Percentiles rank a stretch among this genome's conserved stretches.
phyloP scores from a whole-genome alignment of 2,329 filamentous ascomycete species.

The Neocucurbitaria cava region DNA sequence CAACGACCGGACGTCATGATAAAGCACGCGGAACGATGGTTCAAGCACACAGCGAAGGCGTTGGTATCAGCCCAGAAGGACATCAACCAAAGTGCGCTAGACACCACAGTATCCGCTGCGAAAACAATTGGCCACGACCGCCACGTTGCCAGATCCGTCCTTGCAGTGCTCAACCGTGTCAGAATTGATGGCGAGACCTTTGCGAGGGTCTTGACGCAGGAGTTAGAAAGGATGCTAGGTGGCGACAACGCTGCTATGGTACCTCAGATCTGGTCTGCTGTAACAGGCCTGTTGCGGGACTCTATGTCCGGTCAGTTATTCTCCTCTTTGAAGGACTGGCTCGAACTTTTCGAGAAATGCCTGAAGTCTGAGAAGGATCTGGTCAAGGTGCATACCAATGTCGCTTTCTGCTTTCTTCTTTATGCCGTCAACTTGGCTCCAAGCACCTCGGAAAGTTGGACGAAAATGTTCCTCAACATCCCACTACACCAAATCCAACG shows the following conservation, averaged over 20 bases:
- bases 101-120: constrained; percentile 74
- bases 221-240: constrained; percentile 65
- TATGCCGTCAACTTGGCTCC: constrained; percentile 74
- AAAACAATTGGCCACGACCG: constrained; percentile 73
- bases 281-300: constrained; percentile 76
- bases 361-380: constrained; percentile 79
- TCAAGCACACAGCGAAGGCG: constrained; percentile 80
- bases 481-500: constrained; percentile 36
- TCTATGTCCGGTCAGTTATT: constrained; percentile 68
- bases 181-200: constrained; percentile 64
- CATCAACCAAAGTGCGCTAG: constrained; percentile 75
- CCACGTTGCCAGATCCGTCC: constrained; percentile 69
- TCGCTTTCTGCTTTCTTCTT: constrained; percentile 85
- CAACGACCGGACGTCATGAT: constrained; percentile 76
- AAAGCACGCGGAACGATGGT: constrained; percentile 74
- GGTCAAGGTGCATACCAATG: constrained; percentile 72
- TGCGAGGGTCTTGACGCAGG: constrained; percentile 68
- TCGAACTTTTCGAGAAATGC: constrained; percentile 79
- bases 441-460: constrained; percentile 56
- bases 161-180: constrained; percentile 65
- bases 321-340: constrained; percentile 76
- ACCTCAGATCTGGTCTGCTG: constrained; percentile 86
- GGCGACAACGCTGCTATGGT: constrained; percentile 70
- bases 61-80: constrained; percentile 82
- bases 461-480: constrained; percentile 38